A percentile compares a stretch with the other conserved stretches of the same genome.
Conservation (phyloP, 2,329 filamentous ascomycete species). For the Colletotrichum euphorbiae region DNA sequence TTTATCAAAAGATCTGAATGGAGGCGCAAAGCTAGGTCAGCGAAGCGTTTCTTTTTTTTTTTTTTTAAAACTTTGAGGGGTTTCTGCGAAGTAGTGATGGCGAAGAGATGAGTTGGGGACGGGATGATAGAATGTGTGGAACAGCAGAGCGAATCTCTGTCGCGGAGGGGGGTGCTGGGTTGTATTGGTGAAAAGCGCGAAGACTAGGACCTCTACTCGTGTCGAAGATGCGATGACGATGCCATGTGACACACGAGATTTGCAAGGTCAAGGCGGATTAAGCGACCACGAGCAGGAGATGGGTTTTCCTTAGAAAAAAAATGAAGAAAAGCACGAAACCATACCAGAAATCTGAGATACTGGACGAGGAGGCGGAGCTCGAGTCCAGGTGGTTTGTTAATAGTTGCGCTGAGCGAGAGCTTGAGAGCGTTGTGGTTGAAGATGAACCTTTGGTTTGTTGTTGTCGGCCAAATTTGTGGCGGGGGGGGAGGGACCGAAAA, state of each 20-base stretch:
- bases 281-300: neutral
- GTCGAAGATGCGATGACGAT: slow-evolving; percentile 24
- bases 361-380: slow-evolving; percentile 25
- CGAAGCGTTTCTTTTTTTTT: neutral
- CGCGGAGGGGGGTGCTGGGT: neutral
- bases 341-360: slow-evolving; percentile 21
- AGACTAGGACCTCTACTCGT: slow-evolving; percentile 6
- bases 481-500: slow-evolving; percentile 18
- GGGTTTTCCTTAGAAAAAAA: neutral
- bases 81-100: slow-evolving; percentile 1
- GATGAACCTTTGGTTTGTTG: slow-evolving; percentile 34
- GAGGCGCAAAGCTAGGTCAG: slow-evolving; percentile 7
- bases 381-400: slow-evolving; percentile 28
- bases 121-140: slow-evolving; percentile 2
- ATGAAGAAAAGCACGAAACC: slow-evolving; percentile 13
- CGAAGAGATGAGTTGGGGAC: neutral
- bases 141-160: slow-evolving; percentile 22
- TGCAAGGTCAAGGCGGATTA: slow-evolving; percentile 22
- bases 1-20: slow-evolving; percentile 39
- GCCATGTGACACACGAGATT: slow-evolving; percentile 32
- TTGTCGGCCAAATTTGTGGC: slow-evolving; percentile 17
- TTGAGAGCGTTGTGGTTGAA: slow-evolving; percentile 29
- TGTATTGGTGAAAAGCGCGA: slow-evolving; percentile 4
- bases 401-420: slow-evolving; percentile 17
- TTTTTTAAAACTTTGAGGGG: slow-evolving; percentile 16